Evolutionary conservation across 768 basidiomycete genomes (phyloP), one percentile per base, ranked within the genome.

Genomic region (Macrocybe gigantea): DNA sequence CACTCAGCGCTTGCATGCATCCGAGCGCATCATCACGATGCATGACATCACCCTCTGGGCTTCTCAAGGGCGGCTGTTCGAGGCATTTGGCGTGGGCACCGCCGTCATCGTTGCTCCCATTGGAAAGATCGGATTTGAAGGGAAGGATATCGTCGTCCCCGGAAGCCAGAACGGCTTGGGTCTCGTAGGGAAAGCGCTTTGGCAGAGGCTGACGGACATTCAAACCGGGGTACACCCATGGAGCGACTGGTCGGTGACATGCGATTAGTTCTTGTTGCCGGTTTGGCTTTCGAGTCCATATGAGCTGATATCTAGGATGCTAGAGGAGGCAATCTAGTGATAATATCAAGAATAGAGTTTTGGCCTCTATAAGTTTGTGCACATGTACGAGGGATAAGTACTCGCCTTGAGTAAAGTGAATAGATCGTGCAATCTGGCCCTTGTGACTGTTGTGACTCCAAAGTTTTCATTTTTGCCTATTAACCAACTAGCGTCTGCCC

Each of bases 61-160:
- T 6, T 60, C 70, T 30, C 64, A 78, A 13, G 86, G 82, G 11
- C 70, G 64, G 7, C 65, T 94, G 8, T 60, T 80, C 12, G 93
- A 95, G 65, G 73, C 80, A 5, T 88, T 96, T 54, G 80, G 82
- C 9, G 78, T 85, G 4, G 93, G 93, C 7, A 88, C 84, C 0
- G 90, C 87, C 1, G 86, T 79, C 10, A 72, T 88, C 41, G 78
- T 92, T 35, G 80, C 75, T 0, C 74, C 82, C 7, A 71, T 85
- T 2, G 74, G 78, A 15, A 72, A 72, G 36, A 84, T 92, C 57
- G 74, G 77, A 10, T 79, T 73, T 45, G 58, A 66, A 45, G 67
- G 67, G 0, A 56, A 59, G 39, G 78, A 79, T 33, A 56, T 84
- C 32, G 52, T 65, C 4, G 60, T 88, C 7, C 83, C 81, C 0